Evolutionary conservation across 2,329 filamentous ascomycete species (phyloP), one percentile per base, ranked within the genome.

Genomic region (Botrytis porri): DNA sequence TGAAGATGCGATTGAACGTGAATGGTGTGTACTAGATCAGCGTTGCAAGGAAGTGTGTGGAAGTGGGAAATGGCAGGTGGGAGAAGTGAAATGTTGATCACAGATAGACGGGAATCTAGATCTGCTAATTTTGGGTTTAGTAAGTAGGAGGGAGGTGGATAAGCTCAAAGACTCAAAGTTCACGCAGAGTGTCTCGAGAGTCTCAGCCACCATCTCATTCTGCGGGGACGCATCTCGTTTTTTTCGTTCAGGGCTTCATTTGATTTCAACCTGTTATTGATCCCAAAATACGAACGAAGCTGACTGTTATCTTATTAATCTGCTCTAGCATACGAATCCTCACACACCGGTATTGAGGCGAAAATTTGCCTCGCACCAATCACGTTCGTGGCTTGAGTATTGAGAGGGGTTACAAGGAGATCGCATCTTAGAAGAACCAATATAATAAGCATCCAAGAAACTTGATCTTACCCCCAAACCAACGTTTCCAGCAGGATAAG

Each of bases 301-400:
- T 69, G 48, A 59, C 48, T 41, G 25, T 57, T 57, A 32, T 69
- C 65, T 57, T n/a, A 69, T 69, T 43, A 32, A 57, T 32, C 39
- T 37, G 3, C n/a, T 57, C 43, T 66, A 39, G 35, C 20, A 37
- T 32, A 22, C 51, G 51, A 60, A 25, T 39, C 25, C 51, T 48
- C 39, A 57, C 65, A 54, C 65, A 72, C 70, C 70, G 70, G 39
- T 69, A 37, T 72, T 59, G 63, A 69, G 70, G 70, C 70, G 51
- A 72, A 72, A 54, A 29, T 18, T 20, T 18, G 35, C 14, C 25
- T 59, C 14, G 37, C 14, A 32, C 62, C 70, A 69, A 72, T 72
- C 20, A 71, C 16, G 41, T 35, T 41, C 29, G 18, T 54, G 12
- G 59, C 45, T 67, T 32, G 48, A 51, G 25, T 67, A 41, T 57